Percentiles rank a stretch among this genome's conserved stretches.
Conservation (phyloP, 345 rosid species). For the Mangifera indica region DNA sequence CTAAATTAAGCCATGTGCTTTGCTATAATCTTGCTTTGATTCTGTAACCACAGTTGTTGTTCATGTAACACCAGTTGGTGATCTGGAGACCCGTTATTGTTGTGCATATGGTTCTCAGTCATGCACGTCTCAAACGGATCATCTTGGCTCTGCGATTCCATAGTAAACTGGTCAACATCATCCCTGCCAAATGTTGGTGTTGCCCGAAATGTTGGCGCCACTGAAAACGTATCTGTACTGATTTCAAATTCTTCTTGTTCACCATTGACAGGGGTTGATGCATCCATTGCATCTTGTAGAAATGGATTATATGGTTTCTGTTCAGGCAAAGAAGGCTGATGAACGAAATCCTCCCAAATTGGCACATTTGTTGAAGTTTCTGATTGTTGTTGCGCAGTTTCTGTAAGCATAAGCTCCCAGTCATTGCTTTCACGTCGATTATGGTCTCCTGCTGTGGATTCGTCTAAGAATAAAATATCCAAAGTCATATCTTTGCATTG, state of each 20-base stretch:
- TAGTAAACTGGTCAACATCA: conserved; percentile 1
- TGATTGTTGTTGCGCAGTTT: conserved; percentile 30
- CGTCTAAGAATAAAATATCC: conserved; percentile 40
- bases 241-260: conserved; percentile 12
- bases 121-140: conserved; percentile 53
- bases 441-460: conserved; percentile 23
- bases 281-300: conserved; percentile 35
- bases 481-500: conserved; percentile 14
- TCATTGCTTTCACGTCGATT: conserved; percentile 17
- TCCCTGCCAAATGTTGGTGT: conserved; percentile 34
- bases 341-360: not conserved
- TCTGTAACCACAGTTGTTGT: conserved; percentile 68
- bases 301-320: conserved; percentile 48
- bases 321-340: conserved; percentile 2
- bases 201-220: conserved; percentile 56
- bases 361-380: not conserved
- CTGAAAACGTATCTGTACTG: conserved; percentile 24
- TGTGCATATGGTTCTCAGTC: not conserved
- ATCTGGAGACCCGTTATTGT: conserved; percentile 25
- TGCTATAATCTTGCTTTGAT: conserved; percentile 70
- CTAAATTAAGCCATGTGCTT: conserved; percentile 43
- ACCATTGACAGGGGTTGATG: not conserved
- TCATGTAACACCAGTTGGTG: conserved; percentile 45
- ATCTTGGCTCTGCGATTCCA: conserved; percentile 8
- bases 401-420: conserved; percentile 62